phyloP scores from a whole-genome alignment of 2,329 filamentous ascomycete species.

The Davidsoniella virescens region DNA sequence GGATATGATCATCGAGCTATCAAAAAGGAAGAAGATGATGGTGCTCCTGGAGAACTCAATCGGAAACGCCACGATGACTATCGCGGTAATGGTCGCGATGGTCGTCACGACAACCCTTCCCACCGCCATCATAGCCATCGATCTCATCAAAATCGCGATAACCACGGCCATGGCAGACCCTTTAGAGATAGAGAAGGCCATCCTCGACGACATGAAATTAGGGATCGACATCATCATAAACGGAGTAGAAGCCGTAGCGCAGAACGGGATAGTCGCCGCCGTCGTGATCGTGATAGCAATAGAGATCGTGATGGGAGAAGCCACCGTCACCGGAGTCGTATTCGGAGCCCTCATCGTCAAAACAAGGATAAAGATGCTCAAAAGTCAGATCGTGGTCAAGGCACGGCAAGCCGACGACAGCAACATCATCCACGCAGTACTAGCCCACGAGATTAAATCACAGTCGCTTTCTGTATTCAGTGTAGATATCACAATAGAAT shows the following conservation, averaged over 20 bases:
- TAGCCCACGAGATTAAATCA: too few relatives aligned
- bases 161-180: neutral
- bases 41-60: neutral
- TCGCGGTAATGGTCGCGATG: neutral
- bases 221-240: neutral
- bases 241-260: neutral
- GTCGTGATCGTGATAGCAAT: neutral
- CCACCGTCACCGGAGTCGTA: neutral
- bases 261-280: neutral
- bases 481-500: too few relatives aligned
- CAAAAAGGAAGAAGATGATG: neutral
- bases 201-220: neutral
- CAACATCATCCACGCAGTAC: neutral
- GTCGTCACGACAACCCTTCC: neutral
- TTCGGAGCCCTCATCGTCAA: neutral
- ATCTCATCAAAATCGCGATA: neutral
- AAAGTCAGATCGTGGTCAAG: neutral
- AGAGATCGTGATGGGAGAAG: too few relatives aligned
- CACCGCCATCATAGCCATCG: neutral
- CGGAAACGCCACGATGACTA: neutral
- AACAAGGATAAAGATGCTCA: too few relatives aligned
- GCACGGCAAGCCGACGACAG: neutral
- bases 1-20: neutral
- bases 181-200: too few relatives aligned
- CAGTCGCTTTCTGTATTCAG: too few relatives aligned